phyloP scores from a whole-genome alignment of 2,329 filamentous ascomycete species.

The Mycocentrospora acerina region DNA sequence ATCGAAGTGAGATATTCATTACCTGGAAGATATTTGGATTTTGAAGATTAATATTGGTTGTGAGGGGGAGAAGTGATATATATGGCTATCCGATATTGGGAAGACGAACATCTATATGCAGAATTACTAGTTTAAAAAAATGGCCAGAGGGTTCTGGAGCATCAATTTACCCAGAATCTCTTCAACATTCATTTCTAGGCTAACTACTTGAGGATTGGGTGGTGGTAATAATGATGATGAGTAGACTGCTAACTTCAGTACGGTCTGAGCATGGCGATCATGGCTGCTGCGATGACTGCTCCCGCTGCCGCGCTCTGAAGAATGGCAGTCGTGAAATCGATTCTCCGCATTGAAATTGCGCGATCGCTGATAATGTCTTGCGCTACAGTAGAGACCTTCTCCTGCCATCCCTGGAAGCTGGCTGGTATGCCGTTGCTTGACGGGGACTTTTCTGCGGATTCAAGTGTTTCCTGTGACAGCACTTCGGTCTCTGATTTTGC shows the following conservation, averaged over 20 bases:
- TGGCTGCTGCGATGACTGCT: slow-evolving; percentile 33
- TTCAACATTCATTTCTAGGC: not conserved
- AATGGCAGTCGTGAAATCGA: slow-evolving; percentile 49
- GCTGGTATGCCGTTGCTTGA: slow-evolving; percentile 8
- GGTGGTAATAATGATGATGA: too few relatives aligned
- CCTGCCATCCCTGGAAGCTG: slow-evolving; percentile 22
- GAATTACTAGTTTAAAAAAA: too few relatives aligned
- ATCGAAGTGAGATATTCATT: too few relatives aligned
- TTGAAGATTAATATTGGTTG: too few relatives aligned
- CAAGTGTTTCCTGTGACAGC: slow-evolving; percentile 14
- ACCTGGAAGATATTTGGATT: too few relatives aligned
- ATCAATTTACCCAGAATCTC: slow-evolving; percentile 1
- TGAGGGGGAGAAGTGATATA: too few relatives aligned
- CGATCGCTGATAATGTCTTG: slow-evolving; percentile 48
- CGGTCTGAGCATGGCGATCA: slow-evolving; percentile 26
- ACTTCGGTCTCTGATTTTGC: slow-evolving; percentile 4
- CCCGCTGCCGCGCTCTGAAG: slow-evolving; percentile 49
- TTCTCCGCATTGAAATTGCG: slow-evolving; percentile 46
- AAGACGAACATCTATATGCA: too few relatives aligned
- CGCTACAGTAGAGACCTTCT: slow-evolving; percentile 20
- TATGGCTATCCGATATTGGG: too few relatives aligned
- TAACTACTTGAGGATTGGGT: too few relatives aligned
- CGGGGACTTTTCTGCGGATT: slow-evolving; percentile 17
- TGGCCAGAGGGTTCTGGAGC: too few relatives aligned
- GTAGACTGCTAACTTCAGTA: too few relatives aligned